Percentiles rank a stretch among this genome's conserved stretches.
These are phyloP conservation scores for Ceratocystis cacaofunesta DNA, from an alignment of 2,329 filamentous ascomycete species.

Conservation along the genomic window DNA sequence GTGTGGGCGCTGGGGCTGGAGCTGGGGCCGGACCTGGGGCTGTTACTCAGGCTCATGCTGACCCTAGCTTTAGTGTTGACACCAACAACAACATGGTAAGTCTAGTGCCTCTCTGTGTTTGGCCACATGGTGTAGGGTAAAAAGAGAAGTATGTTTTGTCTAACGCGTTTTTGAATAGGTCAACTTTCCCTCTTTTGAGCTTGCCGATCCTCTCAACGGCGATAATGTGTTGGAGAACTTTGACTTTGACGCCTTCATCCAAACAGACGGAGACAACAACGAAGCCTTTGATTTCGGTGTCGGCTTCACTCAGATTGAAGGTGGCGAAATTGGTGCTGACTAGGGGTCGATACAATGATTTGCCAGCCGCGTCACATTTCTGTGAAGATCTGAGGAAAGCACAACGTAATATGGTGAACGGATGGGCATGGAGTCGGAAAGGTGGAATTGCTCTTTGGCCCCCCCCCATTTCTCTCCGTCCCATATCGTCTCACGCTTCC, in stretches of 20 bases:
- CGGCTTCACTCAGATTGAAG: slow-evolving; percentile 38
- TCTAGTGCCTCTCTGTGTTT: not conserved
- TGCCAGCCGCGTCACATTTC: slow-evolving; percentile 11
- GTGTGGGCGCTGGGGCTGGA: slow-evolving; percentile 16
- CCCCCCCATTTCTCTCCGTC: not conserved
- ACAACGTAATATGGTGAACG: not conserved
- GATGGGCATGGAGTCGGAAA: not conserved
- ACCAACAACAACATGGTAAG: slow-evolving; percentile 13
- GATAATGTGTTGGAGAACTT: slow-evolving; percentile 50
- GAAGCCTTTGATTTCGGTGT: slow-evolving; percentile 41
- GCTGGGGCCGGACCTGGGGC: slow-evolving; percentile 29
- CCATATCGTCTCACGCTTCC: not conserved
- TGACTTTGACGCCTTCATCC: slow-evolving; percentile 53
- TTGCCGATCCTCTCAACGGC: slow-evolving; percentile 39
- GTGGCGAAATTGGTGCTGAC: slow-evolving; percentile 39
- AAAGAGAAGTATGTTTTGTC: not conserved
- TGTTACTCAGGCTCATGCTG: slow-evolving; percentile 31
- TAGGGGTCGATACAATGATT: slow-evolving; percentile 23
- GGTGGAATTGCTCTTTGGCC: no score
- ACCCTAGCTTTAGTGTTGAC: slow-evolving; percentile 24
- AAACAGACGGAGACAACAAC: slow-evolving; percentile 35
- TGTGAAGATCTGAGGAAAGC: not conserved
- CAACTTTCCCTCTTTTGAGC: slow-evolving; percentile 37
- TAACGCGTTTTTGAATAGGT: slow-evolving; percentile 21
- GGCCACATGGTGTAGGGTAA: no score